Base-by-base conservation (phyloP, 1,284 basidiomycete species). In the Tetrapyrgos nigripes region DNA sequence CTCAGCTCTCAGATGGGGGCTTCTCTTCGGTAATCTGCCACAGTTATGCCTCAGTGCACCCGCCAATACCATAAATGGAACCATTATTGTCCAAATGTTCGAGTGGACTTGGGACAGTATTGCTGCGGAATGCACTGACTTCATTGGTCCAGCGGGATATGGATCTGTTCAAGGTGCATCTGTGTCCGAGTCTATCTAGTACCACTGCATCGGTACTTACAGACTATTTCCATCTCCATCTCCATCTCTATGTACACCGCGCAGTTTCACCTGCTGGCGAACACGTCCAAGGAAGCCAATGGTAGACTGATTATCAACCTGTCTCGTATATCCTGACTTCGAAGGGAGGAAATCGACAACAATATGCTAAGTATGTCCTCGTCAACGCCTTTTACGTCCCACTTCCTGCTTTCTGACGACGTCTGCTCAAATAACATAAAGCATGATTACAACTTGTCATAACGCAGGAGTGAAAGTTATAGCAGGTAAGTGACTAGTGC, bases 301-400 rank as follows among this genome's bases (percentile, higher is more conserved):
- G 87, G 86, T 88, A 86, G 86, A 88, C 86, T 0, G 86, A 88
- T 66, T 88, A 89, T 65, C 87, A 89, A 63, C 84, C 85, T 3
- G 86, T 88, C 2, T 87, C 86, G 0, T 88, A 87, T 66, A 86
- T 58, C 28, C 66, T 88, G 50, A 83, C 78, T 1, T 85, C 83
- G 2, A 88, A 88, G 67, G 83, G 83, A 2, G 87, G 86, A 5
- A 76, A 82, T 60, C 76, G 83, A 17, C 50, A 68, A 1, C 83
- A 86, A 61, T 86, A 81, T 64, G 66, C 70, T 56, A 75, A 59
- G 76, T 76, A 27, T 26, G 73, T 52, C n/a, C n/a, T n/a, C n/a
- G n/a, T n/a, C n/a, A n/a, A 19, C n/a, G 19, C 11, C 19, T 46
- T 53, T 23, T 24, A 5, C 29, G 4, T 53, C 33, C 27, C 24